Percentiles rank a stretch among this genome's conserved stretches.
Evolutionary conservation across 495 filamentous ascomycete genomes (phyloP).

Genomic region (Penicillium dipodomyicola): DNA sequence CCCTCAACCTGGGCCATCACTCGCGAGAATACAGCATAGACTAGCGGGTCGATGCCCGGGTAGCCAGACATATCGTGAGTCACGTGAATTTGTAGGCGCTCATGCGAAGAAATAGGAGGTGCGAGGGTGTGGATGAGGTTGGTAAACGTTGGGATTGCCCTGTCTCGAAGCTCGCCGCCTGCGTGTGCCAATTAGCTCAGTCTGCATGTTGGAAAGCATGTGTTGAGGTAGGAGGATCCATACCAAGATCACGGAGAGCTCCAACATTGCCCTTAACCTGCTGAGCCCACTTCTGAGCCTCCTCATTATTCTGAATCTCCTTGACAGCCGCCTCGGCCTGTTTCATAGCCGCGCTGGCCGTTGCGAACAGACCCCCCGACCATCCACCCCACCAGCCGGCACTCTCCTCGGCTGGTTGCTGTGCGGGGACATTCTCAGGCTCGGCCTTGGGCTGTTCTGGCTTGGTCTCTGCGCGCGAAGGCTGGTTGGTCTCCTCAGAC

Average conservation of each 20-base stretch:
- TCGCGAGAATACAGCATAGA: conserved; percentile 88
- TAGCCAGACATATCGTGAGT: conserved; percentile 94
- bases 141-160: conserved; percentile 92
- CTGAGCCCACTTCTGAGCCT: conserved; percentile 92
- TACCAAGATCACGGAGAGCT: conserved; percentile 77
- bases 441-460: conserved; percentile 38
- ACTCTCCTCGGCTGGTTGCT: conserved; percentile 39
- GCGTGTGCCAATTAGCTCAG: conserved; percentile 22
- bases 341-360: conserved; percentile 77
- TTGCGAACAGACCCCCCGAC: conserved; percentile 63
- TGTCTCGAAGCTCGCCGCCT: conserved; percentile 88
- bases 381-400: conserved; percentile 77
- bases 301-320: conserved; percentile 93
- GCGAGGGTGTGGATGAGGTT: conserved; percentile 91
- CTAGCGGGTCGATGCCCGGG: conserved; percentile 88
- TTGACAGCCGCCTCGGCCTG: conserved; percentile 91
- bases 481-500: conserved; percentile 70
- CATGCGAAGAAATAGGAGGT: conserved; percentile 94
- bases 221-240: conserved; percentile 18
- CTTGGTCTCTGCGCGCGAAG: conserved; percentile 59
- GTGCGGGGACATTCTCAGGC: conserved; percentile 27
- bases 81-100: conserved; percentile 96
- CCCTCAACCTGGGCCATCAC: conserved; percentile 99
- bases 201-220: neutral
- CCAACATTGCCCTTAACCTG: conserved; percentile 92